These are phyloP conservation scores for Naganishia vaughanmartiniae DNA, from an alignment of 768 basidiomycete genomes.

Conservation along the genomic window DNA sequence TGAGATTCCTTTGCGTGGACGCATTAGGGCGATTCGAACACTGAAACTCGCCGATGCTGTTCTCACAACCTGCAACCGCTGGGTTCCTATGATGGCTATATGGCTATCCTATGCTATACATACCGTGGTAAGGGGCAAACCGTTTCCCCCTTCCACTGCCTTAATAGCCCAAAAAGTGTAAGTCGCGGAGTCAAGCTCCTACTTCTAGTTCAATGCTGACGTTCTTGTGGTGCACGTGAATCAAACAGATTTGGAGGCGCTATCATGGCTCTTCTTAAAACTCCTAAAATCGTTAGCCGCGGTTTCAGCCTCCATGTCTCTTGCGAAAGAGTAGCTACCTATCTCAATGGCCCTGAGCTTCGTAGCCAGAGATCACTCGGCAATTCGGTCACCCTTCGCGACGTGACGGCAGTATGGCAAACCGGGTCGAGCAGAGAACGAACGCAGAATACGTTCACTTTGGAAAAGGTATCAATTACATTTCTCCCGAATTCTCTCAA, in stretches of 20 bases:
- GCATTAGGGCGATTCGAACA: neutral
- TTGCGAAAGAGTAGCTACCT: slow-evolving; percentile 8
- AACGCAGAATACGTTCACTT: neutral
- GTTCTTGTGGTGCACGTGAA: neutral
- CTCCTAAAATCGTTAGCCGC: slow-evolving; percentile 5
- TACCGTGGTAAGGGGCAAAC: slow-evolving; percentile 2
- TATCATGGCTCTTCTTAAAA: neutral
- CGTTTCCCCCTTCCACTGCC: slow-evolving; percentile 8
- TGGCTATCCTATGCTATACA: slow-evolving; percentile 9
- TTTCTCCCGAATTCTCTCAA: slow-evolving; percentile 6
- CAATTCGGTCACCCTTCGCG: neutral
- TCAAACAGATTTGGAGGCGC: slow-evolving; percentile 6
- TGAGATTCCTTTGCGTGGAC: neutral
- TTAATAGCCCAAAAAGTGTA: slow-evolving; percentile 9
- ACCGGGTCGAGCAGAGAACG: too few relatives aligned
- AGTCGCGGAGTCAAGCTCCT: neutral
- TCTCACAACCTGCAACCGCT: neutral
- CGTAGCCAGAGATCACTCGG: neutral
- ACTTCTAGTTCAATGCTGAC: neutral
- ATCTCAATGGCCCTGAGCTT: slow-evolving; percentile 8
- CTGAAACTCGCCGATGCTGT: slow-evolving; percentile 2
- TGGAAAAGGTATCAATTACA: neutral
- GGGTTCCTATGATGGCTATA: slow-evolving; percentile 8
- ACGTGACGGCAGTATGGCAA: slow-evolving; percentile 4
- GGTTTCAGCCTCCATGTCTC: slow-evolving; percentile 13